Evolutionary conservation across 768 basidiomycete species (phyloP).

Genomic region (Hericium erinaceus): DNA sequence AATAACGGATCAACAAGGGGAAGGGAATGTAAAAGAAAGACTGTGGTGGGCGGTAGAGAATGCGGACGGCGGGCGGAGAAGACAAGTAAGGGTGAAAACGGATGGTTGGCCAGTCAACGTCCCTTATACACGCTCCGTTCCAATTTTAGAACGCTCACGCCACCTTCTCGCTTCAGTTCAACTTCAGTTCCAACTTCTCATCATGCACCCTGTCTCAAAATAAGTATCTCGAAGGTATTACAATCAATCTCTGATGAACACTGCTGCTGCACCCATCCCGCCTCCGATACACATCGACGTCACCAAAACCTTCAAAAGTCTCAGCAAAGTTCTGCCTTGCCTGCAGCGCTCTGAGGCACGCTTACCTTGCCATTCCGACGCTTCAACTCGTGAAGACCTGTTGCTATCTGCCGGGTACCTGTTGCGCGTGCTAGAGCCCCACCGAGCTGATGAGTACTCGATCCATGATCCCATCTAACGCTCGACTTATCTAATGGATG

Average conservation of each 20-base stretch:
- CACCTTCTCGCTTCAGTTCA: background rate
- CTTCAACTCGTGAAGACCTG: constrained; percentile 66
- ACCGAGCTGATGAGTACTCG: constrained; percentile 13
- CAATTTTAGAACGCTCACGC: background rate
- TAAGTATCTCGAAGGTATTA: background rate
- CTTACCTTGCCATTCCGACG: constrained; percentile 60
- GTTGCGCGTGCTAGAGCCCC: constrained; percentile 49
- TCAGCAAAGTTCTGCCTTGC: background rate
- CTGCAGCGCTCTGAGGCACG: background rate
- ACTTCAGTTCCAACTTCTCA: background rate
- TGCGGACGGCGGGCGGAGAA: background rate
- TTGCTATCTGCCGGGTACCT: constrained; percentile 76
- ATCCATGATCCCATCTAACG: background rate
- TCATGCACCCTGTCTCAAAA: background rate
- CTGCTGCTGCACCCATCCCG: constrained; percentile 85
- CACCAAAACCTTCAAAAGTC: constrained; percentile 47
- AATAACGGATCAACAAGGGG: background rate
- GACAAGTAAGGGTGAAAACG: background rate
- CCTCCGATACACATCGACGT: constrained; percentile 86
- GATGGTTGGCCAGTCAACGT: background rate
- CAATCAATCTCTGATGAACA: constrained; percentile 50
- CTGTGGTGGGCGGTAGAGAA: background rate
- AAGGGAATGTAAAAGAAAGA: constrained; percentile 12
- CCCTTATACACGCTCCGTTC: background rate
- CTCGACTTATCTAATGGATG: constrained; percentile 70